phyloP scores from a whole-genome alignment of 176 grass and related monocot species.

The Elymus sibiricus region DNA sequence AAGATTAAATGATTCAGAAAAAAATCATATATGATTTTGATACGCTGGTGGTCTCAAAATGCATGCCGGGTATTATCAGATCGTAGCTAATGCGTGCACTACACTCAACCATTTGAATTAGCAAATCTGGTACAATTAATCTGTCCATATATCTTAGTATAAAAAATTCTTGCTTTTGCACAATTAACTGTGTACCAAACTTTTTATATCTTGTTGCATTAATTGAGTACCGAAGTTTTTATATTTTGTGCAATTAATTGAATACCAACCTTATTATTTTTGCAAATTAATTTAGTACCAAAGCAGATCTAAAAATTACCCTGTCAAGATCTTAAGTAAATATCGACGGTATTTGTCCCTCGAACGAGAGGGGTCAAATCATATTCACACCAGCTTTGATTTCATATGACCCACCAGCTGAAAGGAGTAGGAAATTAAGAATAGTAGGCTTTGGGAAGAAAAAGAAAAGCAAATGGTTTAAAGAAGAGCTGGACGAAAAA shows the following conservation, averaged over 20 bases:
- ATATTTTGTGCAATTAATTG: not conserved
- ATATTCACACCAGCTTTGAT: constrained; percentile 3
- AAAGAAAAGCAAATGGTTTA: not conserved
- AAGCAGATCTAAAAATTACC: not conserved
- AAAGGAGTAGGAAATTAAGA: constrained; percentile 23
- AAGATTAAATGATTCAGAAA: too few species aligned
- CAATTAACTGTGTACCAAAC: not conserved
- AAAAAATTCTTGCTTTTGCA: not conserved
- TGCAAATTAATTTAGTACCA: not conserved
- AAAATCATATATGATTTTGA: not conserved
- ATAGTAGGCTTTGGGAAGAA: constrained; percentile 17
- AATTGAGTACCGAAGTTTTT: too few species aligned
- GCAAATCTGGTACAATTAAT: not conserved
- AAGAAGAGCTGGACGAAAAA: constrained; percentile 12
- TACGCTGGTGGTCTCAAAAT: not conserved
- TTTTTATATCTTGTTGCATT: not conserved
- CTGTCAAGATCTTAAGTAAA: not conserved
- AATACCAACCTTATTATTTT: not conserved
- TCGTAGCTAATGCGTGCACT: not conserved
- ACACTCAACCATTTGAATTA: not conserved
- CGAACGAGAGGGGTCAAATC: not conserved
- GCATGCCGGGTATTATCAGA: constrained; percentile 20
- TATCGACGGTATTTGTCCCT: not conserved
- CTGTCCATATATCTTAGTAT: not conserved
- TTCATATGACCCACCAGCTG: not conserved